Evolutionary conservation across 2,329 filamentous ascomycete genomes (phyloP).

Genomic region (Diplodia corticola): DNA sequence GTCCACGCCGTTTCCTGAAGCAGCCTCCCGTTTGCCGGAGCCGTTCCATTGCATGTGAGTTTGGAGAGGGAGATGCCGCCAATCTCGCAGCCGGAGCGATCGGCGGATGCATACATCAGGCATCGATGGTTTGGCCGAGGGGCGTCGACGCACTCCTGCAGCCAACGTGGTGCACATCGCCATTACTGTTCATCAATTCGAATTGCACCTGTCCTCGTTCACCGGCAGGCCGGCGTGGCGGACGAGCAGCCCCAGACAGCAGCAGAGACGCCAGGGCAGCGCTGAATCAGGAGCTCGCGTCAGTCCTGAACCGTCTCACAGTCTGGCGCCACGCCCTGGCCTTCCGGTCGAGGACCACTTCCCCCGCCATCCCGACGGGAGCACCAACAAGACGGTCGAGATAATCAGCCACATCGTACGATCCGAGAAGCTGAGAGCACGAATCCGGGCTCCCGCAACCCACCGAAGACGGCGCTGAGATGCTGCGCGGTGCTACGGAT

Average conservation of each 20-base stretch:
- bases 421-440: not conserved
- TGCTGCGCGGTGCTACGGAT: conserved; percentile 5
- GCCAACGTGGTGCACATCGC: conserved; percentile 11
- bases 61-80: conserved; percentile 1
- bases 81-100: not conserved
- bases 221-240: not conserved
- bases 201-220: conserved; percentile 1
- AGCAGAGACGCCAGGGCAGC: not conserved
- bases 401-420: conserved; percentile 10
- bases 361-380: not conserved
- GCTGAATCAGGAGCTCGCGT: conserved; percentile 20
- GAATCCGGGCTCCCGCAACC: not conserved
- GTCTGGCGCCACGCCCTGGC: conserved; percentile 11
- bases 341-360: not conserved
- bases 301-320: conserved; percentile 12
- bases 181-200: conserved; percentile 6
- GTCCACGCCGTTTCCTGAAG: conserved; percentile 3
- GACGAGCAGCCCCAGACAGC: not conserved
- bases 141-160: not conserved
- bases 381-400: not conserved
- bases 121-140: not conserved
- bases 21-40: not conserved
- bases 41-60: not conserved
- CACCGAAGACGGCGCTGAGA: not conserved
- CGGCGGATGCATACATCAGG: not conserved